phyloP scores from a whole-genome alignment of 768 basidiomycete genomes.

The Naganishia kalamii region DNA sequence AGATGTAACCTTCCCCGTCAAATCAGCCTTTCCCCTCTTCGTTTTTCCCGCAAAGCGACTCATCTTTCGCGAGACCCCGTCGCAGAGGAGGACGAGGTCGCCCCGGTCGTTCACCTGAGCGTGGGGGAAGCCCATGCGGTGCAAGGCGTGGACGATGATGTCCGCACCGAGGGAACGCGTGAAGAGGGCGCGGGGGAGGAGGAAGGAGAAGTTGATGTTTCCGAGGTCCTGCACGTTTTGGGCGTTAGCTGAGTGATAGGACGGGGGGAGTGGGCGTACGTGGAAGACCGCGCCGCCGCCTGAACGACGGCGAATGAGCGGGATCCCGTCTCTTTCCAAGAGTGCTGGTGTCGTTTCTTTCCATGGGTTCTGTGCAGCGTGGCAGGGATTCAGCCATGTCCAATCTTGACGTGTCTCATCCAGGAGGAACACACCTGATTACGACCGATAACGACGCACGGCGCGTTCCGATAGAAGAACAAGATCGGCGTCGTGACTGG shows the following conservation, averaged over 20 bases:
- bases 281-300: slow-evolving; percentile 97
- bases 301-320: slow-evolving; percentile 75
- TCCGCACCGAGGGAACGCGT: slow-evolving; percentile 70
- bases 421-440: slow-evolving; percentile 55
- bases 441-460: slow-evolving; percentile 86
- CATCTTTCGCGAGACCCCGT: slow-evolving; percentile 66
- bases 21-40: too few species aligned
- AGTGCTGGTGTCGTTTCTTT: slow-evolving; percentile 78
- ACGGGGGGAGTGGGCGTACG: slow-evolving; percentile 52
- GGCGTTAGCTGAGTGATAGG: not conserved
- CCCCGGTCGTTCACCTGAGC: slow-evolving; percentile 82
- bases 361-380: slow-evolving; percentile 80
- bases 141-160: slow-evolving; percentile 69
- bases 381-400: not conserved
- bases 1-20: slow-evolving; percentile 58
- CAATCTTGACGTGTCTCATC: not conserved
- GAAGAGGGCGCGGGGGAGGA: slow-evolving; percentile 73
- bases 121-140: slow-evolving; percentile 60
- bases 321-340: slow-evolving; percentile 55
- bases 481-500: slow-evolving; percentile 63
- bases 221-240: slow-evolving; percentile 67
- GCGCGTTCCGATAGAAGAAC: slow-evolving; percentile 76
- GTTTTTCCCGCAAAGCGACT: slow-evolving; percentile 48
- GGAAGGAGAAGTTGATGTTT: slow-evolving; percentile 94
- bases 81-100: slow-evolving; percentile 65